Evolutionary conservation across 768 basidiomycete species (phyloP), one percentile per base, ranked within the genome.

Genomic region (Pleurotus cornucopiae): DNA sequence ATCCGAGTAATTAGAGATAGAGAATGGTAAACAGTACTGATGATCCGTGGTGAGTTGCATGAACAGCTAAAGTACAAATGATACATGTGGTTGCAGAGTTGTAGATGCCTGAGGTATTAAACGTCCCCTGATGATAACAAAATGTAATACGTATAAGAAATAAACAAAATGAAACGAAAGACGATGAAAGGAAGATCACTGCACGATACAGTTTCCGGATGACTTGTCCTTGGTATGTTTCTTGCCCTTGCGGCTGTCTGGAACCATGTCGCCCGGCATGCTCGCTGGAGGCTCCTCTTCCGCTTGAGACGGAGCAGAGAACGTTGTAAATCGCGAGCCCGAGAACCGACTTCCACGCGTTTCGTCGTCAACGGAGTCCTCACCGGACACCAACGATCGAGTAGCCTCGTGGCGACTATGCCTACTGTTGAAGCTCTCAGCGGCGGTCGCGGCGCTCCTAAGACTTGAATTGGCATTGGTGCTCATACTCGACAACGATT

Each of bases 401-500:
- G 67, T 60, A 14, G 68, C 55, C 61, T 39, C 68, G n/a, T 44
- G 23, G 20, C 21, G 51, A 6, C 49, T 55, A 7, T 37, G 56
- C 25, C 66, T 67, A 60, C 71, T 76, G 39, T 66, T 69, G 20
- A 70, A 66, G 56, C 75, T 77, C 63, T 75, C 81, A 51, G 65
- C 72, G 12, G 78, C 76, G 9, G 81, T 85, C 2, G 73, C 77
- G 13, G 77, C 78, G 60, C 84, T 85, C 40, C 80, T 75, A 62
- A 86, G 58, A 61, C 88, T 89, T 49, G 74, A 63, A 62, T 81
- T 82, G 6, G 77, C 73, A 4, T 73, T 70, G 1, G 85, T 85
- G 63, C 80, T 80, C 57, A 73, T 76, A 65, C 87, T 89, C 16
- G 79, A 77, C 61, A 82, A 68, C 1, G 88, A 88, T 49, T 69